These are phyloP conservation scores for Aspergillus sp. DNA, from an alignment of 2,329 filamentous ascomycete genomes.

Conservation along the genomic window DNA sequence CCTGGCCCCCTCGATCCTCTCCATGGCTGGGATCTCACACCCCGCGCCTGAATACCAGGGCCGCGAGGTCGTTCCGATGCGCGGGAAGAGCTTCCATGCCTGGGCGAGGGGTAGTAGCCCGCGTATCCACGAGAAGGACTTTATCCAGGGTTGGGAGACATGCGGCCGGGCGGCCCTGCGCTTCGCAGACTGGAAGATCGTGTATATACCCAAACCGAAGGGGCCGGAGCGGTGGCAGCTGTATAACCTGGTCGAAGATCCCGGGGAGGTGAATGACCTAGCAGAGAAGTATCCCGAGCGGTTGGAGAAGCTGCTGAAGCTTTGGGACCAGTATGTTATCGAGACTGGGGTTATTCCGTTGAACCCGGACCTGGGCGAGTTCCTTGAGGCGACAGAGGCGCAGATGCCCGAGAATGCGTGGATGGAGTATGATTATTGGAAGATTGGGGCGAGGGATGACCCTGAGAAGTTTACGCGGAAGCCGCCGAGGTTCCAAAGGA, in stretches of 20 bases:
- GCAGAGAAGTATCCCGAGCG: conserved; percentile 43
- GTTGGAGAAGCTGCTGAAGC: conserved; percentile 50
- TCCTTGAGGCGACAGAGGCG: conserved; percentile 60
- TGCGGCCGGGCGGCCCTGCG: conserved; percentile 56
- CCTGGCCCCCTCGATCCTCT: conserved; percentile 47
- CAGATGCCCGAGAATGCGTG: conserved; percentile 66
- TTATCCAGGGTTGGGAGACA: conserved; percentile 58
- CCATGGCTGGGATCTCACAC: conserved; percentile 47
- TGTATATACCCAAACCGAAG: conserved; percentile 58
- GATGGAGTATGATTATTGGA: conserved; percentile 68
- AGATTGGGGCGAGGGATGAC: conserved; percentile 52
- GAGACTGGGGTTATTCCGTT: conserved; percentile 62
- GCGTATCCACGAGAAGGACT: conserved; percentile 52
- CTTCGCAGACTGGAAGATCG: conserved; percentile 58
- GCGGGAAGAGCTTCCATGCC: conserved; percentile 49
- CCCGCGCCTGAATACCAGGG: conserved; percentile 55
- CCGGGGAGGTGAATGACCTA: conserved; percentile 52
- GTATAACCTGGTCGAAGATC: conserved; percentile 54
- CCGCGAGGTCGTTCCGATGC: conserved; percentile 52
- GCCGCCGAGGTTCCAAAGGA: conserved; percentile 35
- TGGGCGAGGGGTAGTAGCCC: conserved; percentile 36
- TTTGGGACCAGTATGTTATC: conserved; percentile 59
- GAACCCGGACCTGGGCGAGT: conserved; percentile 58
- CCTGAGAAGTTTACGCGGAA: conserved; percentile 45
- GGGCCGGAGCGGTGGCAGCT: conserved; percentile 59